Base-by-base conservation (phyloP, 306 rosid genomes). In the Neltuma alba region DNA sequence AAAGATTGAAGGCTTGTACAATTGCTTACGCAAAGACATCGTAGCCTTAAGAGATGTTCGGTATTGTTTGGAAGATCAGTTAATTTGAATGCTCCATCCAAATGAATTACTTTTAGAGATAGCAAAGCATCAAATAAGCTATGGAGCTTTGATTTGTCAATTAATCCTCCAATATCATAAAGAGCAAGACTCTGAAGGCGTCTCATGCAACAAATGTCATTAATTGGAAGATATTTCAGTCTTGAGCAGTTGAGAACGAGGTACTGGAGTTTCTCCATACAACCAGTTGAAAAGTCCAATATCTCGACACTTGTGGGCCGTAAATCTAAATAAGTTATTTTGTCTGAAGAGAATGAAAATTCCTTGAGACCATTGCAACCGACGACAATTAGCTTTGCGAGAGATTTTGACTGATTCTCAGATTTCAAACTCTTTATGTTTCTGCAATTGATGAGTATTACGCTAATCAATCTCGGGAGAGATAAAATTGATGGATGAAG, bases 1-100 rank as follows among this genome's bases (percentile, higher is more conserved):
- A 82, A 2, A 82, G 61, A 48, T 18, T 11, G 82, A 54, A 82
- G 81, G 28, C 38, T 50, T 9, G 5, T 0, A 13, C 81, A 74
- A 9, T 0, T 0, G 0, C 0, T 1, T 28, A 73, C 1, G 4
- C 0, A 0, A 36, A 73, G 66, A n/a, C 0, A 7, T 36, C 1
- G 0, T 3, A 73, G 33, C 3, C 23, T 7, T 0, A 50, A 54
- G 14, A 73, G 63, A 23, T 25, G 36, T 7, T 23, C 27, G 45
- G 55, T 54, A 63, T 78, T 69, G 27, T 69, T 31, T 0, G 81
- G 81, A 14, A 78, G 21, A 40, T 68, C 67, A 28, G 3, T 41
- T 9, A 69, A 20, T 4, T 57, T 18, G 15, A 15, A 0, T 12
- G 57, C 27, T 11, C 62, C 27, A n/a, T 0, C 4, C 33, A 77